Evolutionary conservation across 2,329 filamentous ascomycete species (phyloP).

Genomic region (Ophiostoma novo-ulmi): DNA sequence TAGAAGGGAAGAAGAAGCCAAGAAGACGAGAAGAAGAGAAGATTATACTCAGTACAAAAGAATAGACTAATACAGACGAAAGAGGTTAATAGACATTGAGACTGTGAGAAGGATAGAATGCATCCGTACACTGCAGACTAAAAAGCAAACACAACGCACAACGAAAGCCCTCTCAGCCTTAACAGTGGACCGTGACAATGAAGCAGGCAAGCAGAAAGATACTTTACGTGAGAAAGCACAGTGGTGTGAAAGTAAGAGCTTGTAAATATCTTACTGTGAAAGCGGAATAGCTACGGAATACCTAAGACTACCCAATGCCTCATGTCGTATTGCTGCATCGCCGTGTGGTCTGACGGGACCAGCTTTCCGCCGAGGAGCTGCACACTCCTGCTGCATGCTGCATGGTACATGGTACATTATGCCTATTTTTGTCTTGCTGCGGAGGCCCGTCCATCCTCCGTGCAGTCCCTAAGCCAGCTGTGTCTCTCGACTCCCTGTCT

Average conservation of each 20-base stretch:
- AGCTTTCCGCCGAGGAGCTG: neutral
- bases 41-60: neutral
- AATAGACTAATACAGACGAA: neutral
- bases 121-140: neutral
- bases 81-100: neutral
- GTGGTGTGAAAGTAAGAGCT: too few species aligned
- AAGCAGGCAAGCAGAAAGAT: too few species aligned
- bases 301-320: neutral
- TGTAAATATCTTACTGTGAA: too few species aligned
- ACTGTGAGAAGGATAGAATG: neutral
- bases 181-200: neutral
- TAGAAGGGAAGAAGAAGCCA: neutral
- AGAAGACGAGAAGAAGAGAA: neutral
- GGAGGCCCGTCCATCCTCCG: too few species aligned
- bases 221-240: neutral
- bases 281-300: neutral
- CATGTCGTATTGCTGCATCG: neutral
- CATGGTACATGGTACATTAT: neutral
- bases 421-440: neutral
- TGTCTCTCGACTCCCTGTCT: neutral
- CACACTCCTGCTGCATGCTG: neutral
- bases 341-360: neutral
- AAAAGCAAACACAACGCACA: neutral
- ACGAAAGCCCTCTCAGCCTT: neutral
- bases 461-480: neutral